Percentiles rank a stretch among this genome's conserved stretches.
Evolutionary conservation across 2,329 filamentous ascomycete species (phyloP).

Genomic region (Coniochaeta sp.): DNA sequence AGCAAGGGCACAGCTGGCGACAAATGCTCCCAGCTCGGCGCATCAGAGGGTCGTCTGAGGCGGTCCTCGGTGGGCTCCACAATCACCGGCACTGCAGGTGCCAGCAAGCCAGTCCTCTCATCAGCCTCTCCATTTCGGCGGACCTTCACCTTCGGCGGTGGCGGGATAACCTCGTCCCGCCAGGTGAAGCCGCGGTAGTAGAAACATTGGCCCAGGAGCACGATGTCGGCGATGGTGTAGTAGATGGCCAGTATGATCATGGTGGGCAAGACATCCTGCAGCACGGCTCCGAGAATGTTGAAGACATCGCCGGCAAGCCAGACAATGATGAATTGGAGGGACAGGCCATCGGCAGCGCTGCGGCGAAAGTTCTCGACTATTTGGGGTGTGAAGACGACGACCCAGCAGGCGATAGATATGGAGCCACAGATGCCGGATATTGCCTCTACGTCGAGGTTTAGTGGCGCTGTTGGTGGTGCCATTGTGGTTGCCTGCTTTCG

Average conservation of each 20-base stretch:
- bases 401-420: slow-evolving; percentile 95
- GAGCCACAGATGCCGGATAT: slow-evolving; percentile 90
- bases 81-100: not conserved
- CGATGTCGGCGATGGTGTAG: slow-evolving; percentile 86
- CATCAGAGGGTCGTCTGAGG: slow-evolving; percentile 28
- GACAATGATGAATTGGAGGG: slow-evolving; percentile 83
- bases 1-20: slow-evolving; percentile 80
- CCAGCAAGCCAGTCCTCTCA: slow-evolving; percentile 46
- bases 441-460: slow-evolving; percentile 78
- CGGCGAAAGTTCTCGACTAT: slow-evolving; percentile 92
- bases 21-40: slow-evolving; percentile 40
- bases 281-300: slow-evolving; percentile 86
- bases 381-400: slow-evolving; percentile 94
- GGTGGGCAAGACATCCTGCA: slow-evolving; percentile 83
- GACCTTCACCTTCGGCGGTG: slow-evolving; percentile 28
- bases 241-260: slow-evolving; percentile 86
- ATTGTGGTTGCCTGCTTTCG: slow-evolving; percentile 20
- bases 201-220: slow-evolving; percentile 83
- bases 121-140: slow-evolving; percentile 9
- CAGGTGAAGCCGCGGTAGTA: slow-evolving; percentile 85
- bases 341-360: slow-evolving; percentile 78
- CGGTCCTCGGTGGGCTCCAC: not conserved
- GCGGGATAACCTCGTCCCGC: slow-evolving; percentile 42
- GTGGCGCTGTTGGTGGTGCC: slow-evolving; percentile 46
- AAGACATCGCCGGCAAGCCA: slow-evolving; percentile 95